Conservation (phyloP, 2,329 filamentous ascomycete genomes). For the Beauveria sp. region DNA sequence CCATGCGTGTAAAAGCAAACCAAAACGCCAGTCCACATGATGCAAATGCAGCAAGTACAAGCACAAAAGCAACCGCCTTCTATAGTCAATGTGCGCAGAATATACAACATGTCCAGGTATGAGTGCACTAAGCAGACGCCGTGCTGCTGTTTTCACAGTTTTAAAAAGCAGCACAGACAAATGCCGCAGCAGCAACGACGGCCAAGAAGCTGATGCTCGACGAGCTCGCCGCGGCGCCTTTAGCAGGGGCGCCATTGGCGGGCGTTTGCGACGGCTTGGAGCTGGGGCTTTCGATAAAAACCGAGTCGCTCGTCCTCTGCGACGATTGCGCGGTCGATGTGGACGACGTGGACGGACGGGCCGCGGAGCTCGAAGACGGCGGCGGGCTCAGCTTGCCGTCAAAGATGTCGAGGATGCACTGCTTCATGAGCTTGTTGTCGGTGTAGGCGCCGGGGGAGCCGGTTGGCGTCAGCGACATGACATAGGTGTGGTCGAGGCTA, state of each 20-base stretch:
- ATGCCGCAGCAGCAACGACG: neutral
- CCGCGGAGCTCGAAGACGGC: neutral
- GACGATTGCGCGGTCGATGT: no score
- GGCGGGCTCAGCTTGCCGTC: conserved; percentile 13
- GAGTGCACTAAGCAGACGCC: neutral
- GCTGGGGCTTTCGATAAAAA: conserved; percentile 1
- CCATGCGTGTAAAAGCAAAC: no score
- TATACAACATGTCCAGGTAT: neutral
- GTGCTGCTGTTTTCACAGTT: neutral
- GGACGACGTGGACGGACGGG: neutral
- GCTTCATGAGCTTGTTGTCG: conserved; percentile 34
- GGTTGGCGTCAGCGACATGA: conserved; percentile 35
- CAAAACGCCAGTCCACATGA: no score
- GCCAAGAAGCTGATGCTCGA: neutral
- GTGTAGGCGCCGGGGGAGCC: conserved; percentile 18
- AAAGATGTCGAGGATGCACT: conserved; percentile 35
- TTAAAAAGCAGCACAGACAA: neutral
- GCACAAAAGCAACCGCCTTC: no score
- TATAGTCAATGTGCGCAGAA: no score
- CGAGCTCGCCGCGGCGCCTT: neutral
- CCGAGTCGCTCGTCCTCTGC: neutral
- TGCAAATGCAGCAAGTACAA: no score
- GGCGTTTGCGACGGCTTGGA: neutral
- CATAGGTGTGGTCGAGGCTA: conserved; percentile 33
- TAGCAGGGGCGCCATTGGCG: neutral